Base-by-base conservation (phyloP, 2,329 filamentous ascomycete genomes). In the Exophiala sideris region DNA sequence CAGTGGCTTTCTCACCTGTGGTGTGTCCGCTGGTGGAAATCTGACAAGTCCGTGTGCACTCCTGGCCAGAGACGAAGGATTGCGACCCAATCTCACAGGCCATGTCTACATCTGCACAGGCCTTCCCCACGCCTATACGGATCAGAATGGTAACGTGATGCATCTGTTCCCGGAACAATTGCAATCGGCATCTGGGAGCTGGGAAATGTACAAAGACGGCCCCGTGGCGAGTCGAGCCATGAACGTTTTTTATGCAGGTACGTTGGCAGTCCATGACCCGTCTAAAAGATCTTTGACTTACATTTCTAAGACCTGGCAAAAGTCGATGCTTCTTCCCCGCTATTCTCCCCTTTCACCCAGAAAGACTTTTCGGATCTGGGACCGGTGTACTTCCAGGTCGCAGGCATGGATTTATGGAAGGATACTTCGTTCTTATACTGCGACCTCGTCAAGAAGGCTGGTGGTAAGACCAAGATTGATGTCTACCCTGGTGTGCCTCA, bases 371-470 rank as follows among this genome's bases (percentile, higher is more conserved):
- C 52, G 10, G 29, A 40, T 14, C 40, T 58, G 7, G 48, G 51
- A 9, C 56, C 56, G 5, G 11, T 58, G 4, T 58, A 45, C 29
- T 56, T 52, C n/a, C 52, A 58, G 36, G 41, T 45, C 29, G 56
- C 56, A 20, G 56, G 54, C 11, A 56, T 55, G 56, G 56, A 58
- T 16, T 50, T 58, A 29, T 58, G 48, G 52, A 47, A 24, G 38
- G 56, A 58, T 48, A 56, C 48, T 20, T 52, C 56, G 3, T 4
- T 56, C 7, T 49, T 55, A 41, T 57, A 57, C 50, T 50, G 50
- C 42, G 32, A 57, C 41, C 42, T 42, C 24, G 32, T 57, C n/a
- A 20, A 41, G 24, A 10, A 57, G 47, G 54, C 54, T 7, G 54
- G 54, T 8, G 50, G 46, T 12, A 40, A 18, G 4, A 47, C 36